Conservation (phyloP, 1,139 yeast species). For the Geotrichum cucujoidarum region DNA sequence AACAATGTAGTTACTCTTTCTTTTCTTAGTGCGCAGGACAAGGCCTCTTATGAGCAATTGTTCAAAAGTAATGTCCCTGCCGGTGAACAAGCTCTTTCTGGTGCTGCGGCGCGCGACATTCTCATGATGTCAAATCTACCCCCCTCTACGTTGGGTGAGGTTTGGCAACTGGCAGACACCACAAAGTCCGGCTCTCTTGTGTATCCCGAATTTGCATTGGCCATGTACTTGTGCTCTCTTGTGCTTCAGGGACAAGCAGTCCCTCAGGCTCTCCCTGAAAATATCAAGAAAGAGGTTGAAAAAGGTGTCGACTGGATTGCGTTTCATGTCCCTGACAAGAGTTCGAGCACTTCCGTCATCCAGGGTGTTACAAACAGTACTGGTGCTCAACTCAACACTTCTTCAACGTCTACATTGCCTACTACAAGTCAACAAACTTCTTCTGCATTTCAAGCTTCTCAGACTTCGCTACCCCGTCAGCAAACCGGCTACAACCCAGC, state of each 20-base stretch:
- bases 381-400: conserved; percentile 23
- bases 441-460: conserved; percentile 1
- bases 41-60: conserved; percentile 74
- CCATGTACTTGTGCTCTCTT: conserved; percentile 79
- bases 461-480: conserved; percentile 32
- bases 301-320: conserved; percentile 85
- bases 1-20: conserved; percentile 55
- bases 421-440: neutral
- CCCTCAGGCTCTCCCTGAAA: conserved; percentile 67
- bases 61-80: conserved; percentile 71
- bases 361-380: neutral
- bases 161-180: conserved; percentile 89
- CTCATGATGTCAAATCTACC: conserved; percentile 73
- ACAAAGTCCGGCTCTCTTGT: conserved; percentile 77
- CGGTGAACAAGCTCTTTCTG: conserved; percentile 71
- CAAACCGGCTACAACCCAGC: conserved; percentile 37
- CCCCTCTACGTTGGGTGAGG: conserved; percentile 73
- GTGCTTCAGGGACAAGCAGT: conserved; percentile 72
- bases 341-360: conserved; percentile 25
- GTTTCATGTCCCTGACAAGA: conserved; percentile 66
- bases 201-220: conserved; percentile 93
- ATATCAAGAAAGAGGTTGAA: conserved; percentile 74
- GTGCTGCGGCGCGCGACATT: conserved; percentile 66
- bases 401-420: conserved; percentile 30
- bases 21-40: conserved; percentile 80